A percentile compares a stretch with the other conserved stretches of the same genome.
These are phyloP conservation scores for Stephania japonica DNA, from an alignment of 164 flowering plant species.

Conservation along the genomic window DNA sequence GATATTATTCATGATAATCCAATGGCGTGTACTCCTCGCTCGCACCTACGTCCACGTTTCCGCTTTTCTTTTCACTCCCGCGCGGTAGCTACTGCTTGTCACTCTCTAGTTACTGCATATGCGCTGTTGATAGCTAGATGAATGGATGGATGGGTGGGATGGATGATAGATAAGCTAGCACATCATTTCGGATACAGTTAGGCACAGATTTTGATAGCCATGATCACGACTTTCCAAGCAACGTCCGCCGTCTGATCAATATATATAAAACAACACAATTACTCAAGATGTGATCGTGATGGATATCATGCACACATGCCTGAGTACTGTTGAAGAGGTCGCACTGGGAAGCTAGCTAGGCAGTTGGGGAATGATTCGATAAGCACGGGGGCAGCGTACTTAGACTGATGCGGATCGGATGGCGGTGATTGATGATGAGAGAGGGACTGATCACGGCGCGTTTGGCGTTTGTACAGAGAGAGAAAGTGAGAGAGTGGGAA, in stretches of 20 bases:
- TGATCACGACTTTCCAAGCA: not conserved
- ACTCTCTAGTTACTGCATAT: not conserved
- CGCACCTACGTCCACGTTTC: not conserved
- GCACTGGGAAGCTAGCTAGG: not conserved
- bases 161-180: too few species aligned
- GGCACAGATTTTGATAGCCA: conserved; percentile 1
- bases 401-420: not conserved
- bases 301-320: not conserved
- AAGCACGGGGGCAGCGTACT: not conserved
- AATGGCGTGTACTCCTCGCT: not conserved
- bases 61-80: not conserved
- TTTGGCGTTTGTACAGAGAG: not conserved
- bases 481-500: not conserved
- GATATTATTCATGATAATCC: not conserved
- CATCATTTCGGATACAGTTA: not conserved
- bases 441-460: not conserved
- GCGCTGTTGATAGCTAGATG: too few species aligned
- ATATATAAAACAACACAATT: not conserved
- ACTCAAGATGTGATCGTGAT: too few species aligned
- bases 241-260: not conserved
- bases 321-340: not conserved
- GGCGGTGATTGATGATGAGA: not conserved
- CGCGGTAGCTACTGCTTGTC: not conserved
- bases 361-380: not conserved
- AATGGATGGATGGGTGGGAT: too few species aligned